Evolutionary conservation across 2,329 filamentous ascomycete genomes (phyloP).

Genomic region (Coleophoma cylindrospora): DNA sequence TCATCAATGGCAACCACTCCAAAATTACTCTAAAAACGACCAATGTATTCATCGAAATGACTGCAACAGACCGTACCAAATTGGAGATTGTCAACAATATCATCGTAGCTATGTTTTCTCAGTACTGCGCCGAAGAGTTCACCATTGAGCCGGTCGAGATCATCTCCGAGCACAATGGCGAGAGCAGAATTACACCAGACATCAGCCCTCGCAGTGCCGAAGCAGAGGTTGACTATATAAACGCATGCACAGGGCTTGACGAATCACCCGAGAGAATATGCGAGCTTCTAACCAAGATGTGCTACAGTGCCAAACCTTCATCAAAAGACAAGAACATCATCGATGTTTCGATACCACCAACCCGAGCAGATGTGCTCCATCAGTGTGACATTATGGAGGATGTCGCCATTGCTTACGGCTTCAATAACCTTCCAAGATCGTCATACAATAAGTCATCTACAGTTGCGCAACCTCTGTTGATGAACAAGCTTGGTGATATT

Average conservation of each 20-base stretch:
- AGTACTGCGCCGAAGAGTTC: slow-evolving; percentile 83
- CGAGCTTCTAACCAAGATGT: slow-evolving; percentile 82
- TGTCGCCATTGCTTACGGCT: slow-evolving; percentile 92
- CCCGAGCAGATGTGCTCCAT: slow-evolving; percentile 89
- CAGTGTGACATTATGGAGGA: slow-evolving; percentile 99
- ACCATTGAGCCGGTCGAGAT: slow-evolving; percentile 93
- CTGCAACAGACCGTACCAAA: slow-evolving; percentile 92
- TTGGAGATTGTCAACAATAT: slow-evolving; percentile 94
- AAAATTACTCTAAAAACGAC: slow-evolving; percentile 90
- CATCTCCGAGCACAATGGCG: slow-evolving; percentile 82
- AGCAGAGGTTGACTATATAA: slow-evolving; percentile 89
- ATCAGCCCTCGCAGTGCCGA: slow-evolving; percentile 71
- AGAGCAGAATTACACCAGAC: slow-evolving; percentile 76
- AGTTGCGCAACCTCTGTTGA: slow-evolving; percentile 76
- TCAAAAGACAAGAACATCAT: slow-evolving; percentile 63
- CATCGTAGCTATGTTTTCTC: slow-evolving; percentile 94
- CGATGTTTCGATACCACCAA: slow-evolving; percentile 80
- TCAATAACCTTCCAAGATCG: slow-evolving; percentile 87
- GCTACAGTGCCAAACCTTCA: slow-evolving; percentile 75
- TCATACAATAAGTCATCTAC: slow-evolving; percentile 84
- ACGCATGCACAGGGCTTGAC: slow-evolving; percentile 80
- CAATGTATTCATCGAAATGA: slow-evolving; percentile 96
- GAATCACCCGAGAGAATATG: slow-evolving; percentile 72
- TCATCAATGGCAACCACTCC: slow-evolving; percentile 96
- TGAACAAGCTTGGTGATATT: slow-evolving; percentile 95